These are phyloP conservation scores for Suillus paluster DNA, from an alignment of 768 basidiomycete species.

Conservation along the genomic window DNA sequence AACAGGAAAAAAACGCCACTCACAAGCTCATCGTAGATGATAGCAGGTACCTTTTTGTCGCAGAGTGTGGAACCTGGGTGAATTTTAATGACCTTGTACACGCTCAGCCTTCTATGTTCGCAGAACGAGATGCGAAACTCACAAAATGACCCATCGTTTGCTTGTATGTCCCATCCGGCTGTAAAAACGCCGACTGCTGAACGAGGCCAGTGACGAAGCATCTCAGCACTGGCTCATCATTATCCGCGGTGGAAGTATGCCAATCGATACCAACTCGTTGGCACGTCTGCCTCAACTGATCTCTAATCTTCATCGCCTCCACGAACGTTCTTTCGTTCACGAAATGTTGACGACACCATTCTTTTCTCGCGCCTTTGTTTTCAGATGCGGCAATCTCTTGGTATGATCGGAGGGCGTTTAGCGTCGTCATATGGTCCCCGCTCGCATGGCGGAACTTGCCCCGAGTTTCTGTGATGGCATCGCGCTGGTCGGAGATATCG, in stretches of 20 bases:
- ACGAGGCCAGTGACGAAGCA: constrained; percentile 78
- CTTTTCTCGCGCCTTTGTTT: constrained; percentile 51
- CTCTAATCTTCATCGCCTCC: constrained; percentile 78
- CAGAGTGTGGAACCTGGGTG: constrained; percentile 86
- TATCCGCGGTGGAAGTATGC: constrained; percentile 59
- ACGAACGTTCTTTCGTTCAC: constrained; percentile 81
- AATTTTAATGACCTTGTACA: constrained; percentile 72
- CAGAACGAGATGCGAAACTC: constrained; percentile 25
- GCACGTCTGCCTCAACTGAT: constrained; percentile 76
- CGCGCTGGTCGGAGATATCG: constrained; percentile 76
- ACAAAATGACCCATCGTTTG: constrained; percentile 75
- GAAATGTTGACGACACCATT: constrained; percentile 87
- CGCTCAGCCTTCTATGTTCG: constrained; percentile 8
- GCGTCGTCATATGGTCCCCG: constrained; percentile 90
- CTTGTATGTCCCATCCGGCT: constrained; percentile 88
- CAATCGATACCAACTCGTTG: constrained; percentile 63
- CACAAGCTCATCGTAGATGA: constrained; percentile 94
- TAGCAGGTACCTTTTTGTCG: constrained; percentile 82
- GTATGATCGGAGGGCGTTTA: constrained; percentile 86
- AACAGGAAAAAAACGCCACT: constrained; percentile 28
- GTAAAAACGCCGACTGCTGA: constrained; percentile 82
- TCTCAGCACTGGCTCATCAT: constrained; percentile 69
- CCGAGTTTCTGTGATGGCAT: constrained; percentile 69
- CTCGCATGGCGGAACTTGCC: constrained; percentile 79
- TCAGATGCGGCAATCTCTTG: constrained; percentile 62